Conservation (phyloP, 192 early-diverging fungal species). For the Phlyctochytrium planicorne region DNA sequence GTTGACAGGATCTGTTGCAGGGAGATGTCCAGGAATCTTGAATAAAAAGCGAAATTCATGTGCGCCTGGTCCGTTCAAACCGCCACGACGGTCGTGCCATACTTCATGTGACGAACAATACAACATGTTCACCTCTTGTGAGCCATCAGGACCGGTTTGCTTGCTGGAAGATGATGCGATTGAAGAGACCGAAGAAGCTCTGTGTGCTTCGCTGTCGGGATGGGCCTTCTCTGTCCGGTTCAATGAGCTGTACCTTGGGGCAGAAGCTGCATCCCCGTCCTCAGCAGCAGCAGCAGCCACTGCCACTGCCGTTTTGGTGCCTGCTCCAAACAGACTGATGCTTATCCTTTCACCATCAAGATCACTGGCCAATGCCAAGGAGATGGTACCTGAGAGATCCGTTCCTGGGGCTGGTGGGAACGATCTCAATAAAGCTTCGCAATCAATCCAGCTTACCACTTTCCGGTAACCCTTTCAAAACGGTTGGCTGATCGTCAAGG, state of each 20-base stretch:
- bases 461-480: too few species aligned
- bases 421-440: too few species aligned
- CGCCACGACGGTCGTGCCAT: not conserved
- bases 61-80: conserved; percentile 15
- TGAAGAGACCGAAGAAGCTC: not conserved
- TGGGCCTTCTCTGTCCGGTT: too few species aligned
- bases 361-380: conserved; percentile 7
- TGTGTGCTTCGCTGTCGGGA: not conserved
- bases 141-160: not conserved
- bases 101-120: conserved; percentile 10
- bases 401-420: conserved; percentile 15
- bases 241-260: too few species aligned
- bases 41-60: conserved; percentile 24
- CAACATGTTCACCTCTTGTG: not conserved
- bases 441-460: too few species aligned
- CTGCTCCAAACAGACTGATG: not conserved
- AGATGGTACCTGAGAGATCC: conserved; percentile 21
- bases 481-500: conserved; percentile 10
- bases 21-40: conserved; percentile 22
- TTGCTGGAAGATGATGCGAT: not conserved
- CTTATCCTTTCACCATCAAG: not conserved
- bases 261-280: not conserved
- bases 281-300: not conserved
- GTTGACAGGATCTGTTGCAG: conserved; percentile 8
- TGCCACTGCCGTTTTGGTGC: not conserved